A percentile compares a stretch with the other conserved stretches of the same genome.
These are phyloP conservation scores for Erigeron philadelphicus DNA, from an alignment of 140 eudicot genomes.

Conservation along the genomic window DNA sequence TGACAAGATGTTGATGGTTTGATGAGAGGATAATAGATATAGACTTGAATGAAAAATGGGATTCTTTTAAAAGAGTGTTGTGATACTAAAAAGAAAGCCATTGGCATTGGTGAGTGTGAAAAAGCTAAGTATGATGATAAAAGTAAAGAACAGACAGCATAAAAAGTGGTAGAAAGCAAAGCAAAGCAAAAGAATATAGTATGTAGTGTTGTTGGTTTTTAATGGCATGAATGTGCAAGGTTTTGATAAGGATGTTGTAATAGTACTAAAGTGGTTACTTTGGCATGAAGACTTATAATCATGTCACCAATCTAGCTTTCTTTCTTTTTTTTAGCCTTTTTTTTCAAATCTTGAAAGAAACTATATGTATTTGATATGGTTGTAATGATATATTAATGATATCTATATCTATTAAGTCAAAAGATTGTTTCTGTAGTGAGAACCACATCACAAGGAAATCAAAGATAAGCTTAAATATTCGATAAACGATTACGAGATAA, in stretches of 20 bases:
- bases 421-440: too few species aligned
- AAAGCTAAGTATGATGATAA: slow-evolving; percentile 26
- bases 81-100: slow-evolving; percentile 19
- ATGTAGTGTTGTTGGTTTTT: slow-evolving; percentile 10
- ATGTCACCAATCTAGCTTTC: too few species aligned
- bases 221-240: slow-evolving; percentile 3
- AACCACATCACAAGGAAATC: too few species aligned
- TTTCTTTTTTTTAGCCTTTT: too few species aligned
- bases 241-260: slow-evolving; percentile 15
- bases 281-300: slow-evolving; percentile 46
- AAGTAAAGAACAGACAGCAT: slow-evolving; percentile 21
- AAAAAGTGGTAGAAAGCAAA: slow-evolving; percentile 38
- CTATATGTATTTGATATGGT: too few species aligned
- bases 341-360: too few species aligned
- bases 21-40: slow-evolving; percentile 5
- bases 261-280: slow-evolving; percentile 48
- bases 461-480: too few species aligned
- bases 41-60: slow-evolving; percentile 10
- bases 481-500: too few species aligned
- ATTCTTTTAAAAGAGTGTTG: slow-evolving; percentile 21
- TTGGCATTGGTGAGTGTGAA: slow-evolving; percentile 30
- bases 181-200: slow-evolving; percentile 36
- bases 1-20: slow-evolving; percentile 17
- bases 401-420: too few species aligned
- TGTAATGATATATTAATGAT: too few species aligned